These are phyloP conservation scores for Lophiostoma macrostomum DNA, from an alignment of 495 filamentous ascomycete species.

Conservation along the genomic window DNA sequence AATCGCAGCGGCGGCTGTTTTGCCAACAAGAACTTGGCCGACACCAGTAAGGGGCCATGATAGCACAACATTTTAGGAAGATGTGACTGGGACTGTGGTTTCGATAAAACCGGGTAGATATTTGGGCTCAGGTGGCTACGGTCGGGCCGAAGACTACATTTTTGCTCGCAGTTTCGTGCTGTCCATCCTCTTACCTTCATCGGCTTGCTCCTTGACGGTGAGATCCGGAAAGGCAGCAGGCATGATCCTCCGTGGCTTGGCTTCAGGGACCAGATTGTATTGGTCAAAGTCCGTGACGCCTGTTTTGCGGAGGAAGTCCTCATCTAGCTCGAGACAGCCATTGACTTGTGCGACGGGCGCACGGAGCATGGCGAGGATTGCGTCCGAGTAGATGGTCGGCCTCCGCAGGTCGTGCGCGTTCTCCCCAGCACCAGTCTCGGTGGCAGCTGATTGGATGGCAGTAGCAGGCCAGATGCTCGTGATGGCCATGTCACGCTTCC, in stretches of 20 bases:
- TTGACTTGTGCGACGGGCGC: conserved; percentile 62
- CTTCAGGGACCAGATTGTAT: conserved; percentile 66
- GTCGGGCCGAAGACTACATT: conserved; percentile 29
- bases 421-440: conserved; percentile 47
- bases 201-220: conserved; percentile 74
- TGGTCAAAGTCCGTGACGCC: conserved; percentile 70
- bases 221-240: conserved; percentile 66
- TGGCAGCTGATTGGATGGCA: conserved; percentile 69
- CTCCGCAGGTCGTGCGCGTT: conserved; percentile 59
- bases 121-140: background rate
- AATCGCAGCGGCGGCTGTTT: too few species aligned
- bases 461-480: conserved; percentile 79
- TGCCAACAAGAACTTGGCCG: background rate
- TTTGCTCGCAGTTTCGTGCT: conserved; percentile 49
- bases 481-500: conserved; percentile 65
- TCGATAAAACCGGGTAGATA: background rate
- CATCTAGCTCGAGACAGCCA: conserved; percentile 70
- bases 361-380: conserved; percentile 68
- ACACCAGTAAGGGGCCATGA: background rate
- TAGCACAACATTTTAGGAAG: background rate
- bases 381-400: conserved; percentile 75
- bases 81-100: background rate
- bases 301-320: conserved; percentile 72
- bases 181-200: conserved; percentile 72
- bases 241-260: conserved; percentile 73